Percentiles rank a stretch among this genome's conserved stretches.
These are phyloP conservation scores for Penicillium griseofulvum DNA, from an alignment of 2,329 filamentous ascomycete species.

Conservation along the genomic window DNA sequence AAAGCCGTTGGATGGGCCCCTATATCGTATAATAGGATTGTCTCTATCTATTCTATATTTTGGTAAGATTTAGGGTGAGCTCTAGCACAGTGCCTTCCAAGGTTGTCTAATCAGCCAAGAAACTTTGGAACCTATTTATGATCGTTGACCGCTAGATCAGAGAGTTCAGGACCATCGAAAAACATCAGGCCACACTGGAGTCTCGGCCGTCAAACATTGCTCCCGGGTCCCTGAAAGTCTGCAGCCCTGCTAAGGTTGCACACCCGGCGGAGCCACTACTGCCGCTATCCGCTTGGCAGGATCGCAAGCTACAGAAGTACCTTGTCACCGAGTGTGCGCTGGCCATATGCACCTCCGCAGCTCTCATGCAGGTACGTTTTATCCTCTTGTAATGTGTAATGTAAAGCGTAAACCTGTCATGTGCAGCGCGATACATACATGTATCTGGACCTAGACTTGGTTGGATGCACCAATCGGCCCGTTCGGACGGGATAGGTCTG, in stretches of 20 bases:
- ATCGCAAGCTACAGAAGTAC: slow-evolving; percentile 1
- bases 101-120: background rate
- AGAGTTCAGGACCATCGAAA: background rate
- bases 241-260: background rate
- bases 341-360: slow-evolving; percentile 1
- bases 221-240: background rate
- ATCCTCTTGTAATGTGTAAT: background rate
- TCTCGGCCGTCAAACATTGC: background rate
- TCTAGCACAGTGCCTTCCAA: background rate
- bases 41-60: background rate
- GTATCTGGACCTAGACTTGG: background rate
- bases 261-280: background rate
- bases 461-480: background rate
- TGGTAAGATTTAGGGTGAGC: no score
- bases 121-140: background rate
- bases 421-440: background rate
- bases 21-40: background rate
- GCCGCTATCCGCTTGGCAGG: background rate
- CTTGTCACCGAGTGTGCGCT: background rate
- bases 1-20: background rate
- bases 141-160: background rate
- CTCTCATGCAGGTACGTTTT: slow-evolving; percentile 4
- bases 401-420: background rate
- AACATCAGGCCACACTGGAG: background rate
- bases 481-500: background rate